phyloP scores from a whole-genome alignment of 2,329 filamentous ascomycete genomes.

The Aspergillus uvarum region DNA sequence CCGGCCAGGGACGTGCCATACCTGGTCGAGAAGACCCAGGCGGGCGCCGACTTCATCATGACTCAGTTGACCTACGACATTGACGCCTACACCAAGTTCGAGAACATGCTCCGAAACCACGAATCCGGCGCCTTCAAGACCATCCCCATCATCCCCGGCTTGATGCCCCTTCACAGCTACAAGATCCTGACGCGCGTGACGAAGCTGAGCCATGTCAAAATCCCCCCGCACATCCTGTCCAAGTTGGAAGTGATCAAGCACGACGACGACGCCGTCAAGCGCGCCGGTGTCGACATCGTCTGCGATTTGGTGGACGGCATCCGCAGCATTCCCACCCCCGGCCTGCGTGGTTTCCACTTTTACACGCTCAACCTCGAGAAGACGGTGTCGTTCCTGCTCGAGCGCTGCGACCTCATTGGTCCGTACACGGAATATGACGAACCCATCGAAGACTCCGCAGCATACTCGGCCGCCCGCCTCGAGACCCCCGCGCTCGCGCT shows the following conservation, averaged over 20 bases:
- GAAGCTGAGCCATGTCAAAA: conserved; percentile 85
- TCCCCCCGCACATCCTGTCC: conserved; percentile 69
- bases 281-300: conserved; percentile 61
- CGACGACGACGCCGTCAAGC: conserved; percentile 51
- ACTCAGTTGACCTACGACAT: conserved; percentile 96
- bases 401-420: conserved; percentile 80
- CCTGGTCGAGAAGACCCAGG: conserved; percentile 83
- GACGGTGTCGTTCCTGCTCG: conserved; percentile 87
- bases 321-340: conserved; percentile 60
- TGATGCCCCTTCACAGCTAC: conserved; percentile 98
- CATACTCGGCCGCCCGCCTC: conserved; percentile 24
- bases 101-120: conserved; percentile 72
- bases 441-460: conserved; percentile 40
- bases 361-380: conserved; percentile 97
- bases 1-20: conserved; percentile 72
- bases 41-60: conserved; percentile 97
- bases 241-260: conserved; percentile 54
- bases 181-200: conserved; percentile 92
- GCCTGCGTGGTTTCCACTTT: conserved; percentile 85
- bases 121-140: conserved; percentile 80
- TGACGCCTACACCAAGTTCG: conserved; percentile 76
- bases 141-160: conserved; percentile 85
- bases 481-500: conserved; percentile 34
- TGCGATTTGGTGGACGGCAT: conserved; percentile 80
- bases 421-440: conserved; percentile 44